These are phyloP conservation scores for Dactylonectria estremocensis DNA, from an alignment of 2,329 filamentous ascomycete genomes.

Conservation along the genomic window DNA sequence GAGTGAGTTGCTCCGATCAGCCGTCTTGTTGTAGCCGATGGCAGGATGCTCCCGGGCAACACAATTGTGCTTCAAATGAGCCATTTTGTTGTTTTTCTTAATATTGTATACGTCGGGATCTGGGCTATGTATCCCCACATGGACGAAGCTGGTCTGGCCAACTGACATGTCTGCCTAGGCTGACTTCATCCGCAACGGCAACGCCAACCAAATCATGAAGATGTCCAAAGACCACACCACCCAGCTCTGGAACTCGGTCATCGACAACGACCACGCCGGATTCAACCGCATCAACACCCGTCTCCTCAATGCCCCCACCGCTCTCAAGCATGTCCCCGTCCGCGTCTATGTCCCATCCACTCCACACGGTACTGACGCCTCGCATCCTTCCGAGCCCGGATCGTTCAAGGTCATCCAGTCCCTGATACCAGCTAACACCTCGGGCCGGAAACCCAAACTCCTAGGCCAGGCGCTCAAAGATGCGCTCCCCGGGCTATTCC, in stretches of 20 bases:
- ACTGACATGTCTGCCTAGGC: constrained; percentile 63
- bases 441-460: constrained; percentile 60
- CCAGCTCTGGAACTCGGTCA: constrained; percentile 85
- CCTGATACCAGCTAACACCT: constrained; percentile 70
- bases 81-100: not conserved
- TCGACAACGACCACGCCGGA: constrained; percentile 80
- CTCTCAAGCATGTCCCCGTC: constrained; percentile 87
- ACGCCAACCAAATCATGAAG: constrained; percentile 90
- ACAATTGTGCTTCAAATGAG: not conserved
- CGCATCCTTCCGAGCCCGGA: constrained; percentile 54
- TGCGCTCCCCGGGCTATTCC: constrained; percentile 86
- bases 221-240: constrained; percentile 88
- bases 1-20: constrained; percentile 37
- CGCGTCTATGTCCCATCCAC: constrained; percentile 86
- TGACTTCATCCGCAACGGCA: constrained; percentile 90
- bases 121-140: not conserved
- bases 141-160: not conserved
- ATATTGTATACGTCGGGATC: not conserved
- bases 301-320: constrained; percentile 81
- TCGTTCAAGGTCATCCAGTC: constrained; percentile 83
- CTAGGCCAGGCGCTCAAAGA: constrained; percentile 84
- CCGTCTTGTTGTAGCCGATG: not conserved
- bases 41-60: not conserved
- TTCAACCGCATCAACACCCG: constrained; percentile 83
- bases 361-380: constrained; percentile 56